These are phyloP conservation scores for Aspergillus udagawae DNA, from an alignment of 2,329 filamentous ascomycete species.

Conservation along the genomic window DNA sequence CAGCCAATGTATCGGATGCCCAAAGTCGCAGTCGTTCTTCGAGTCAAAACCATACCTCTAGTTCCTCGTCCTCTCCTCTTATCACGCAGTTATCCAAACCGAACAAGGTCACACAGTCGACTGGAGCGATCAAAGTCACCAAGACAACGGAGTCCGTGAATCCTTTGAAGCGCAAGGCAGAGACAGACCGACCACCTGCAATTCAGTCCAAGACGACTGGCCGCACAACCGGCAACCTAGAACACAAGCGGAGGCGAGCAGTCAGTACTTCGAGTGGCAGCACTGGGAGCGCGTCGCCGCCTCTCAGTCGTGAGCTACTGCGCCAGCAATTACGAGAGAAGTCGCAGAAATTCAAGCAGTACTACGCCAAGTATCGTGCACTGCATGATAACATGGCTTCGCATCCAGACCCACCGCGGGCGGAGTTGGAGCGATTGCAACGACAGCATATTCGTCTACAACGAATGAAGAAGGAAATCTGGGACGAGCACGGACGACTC, in stretches of 20 bases:
- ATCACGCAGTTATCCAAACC: constrained; percentile 36
- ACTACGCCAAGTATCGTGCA: constrained; percentile 55
- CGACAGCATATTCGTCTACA: constrained; percentile 52
- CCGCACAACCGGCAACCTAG: constrained; percentile 36
- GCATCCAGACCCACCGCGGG: constrained; percentile 41
- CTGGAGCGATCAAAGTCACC: constrained; percentile 12
- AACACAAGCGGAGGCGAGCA: constrained; percentile 39
- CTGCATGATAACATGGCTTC: constrained; percentile 48
- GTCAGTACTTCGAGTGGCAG: constrained; percentile 39
- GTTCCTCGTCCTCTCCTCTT: constrained; percentile 45
- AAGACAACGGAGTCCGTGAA: constrained; percentile 26
- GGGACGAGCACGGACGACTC: constrained; percentile 40
- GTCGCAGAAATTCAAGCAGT: constrained; percentile 50
- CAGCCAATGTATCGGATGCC: constrained; percentile 58
- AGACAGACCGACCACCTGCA: constrained; percentile 25
- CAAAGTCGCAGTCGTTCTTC: constrained; percentile 43
- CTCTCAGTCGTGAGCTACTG: constrained; percentile 33
- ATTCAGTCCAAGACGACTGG: constrained; percentile 15
- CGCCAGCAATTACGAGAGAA: constrained; percentile 39
- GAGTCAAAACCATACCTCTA: constrained; percentile 41
- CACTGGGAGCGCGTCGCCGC: constrained; percentile 40
- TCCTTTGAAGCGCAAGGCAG: constrained; percentile 41
- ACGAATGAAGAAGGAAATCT: constrained; percentile 57
- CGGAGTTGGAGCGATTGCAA: constrained; percentile 51
- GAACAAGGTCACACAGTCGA: constrained; percentile 22